Conservation (phyloP, 257 asterid species). For the Solanum tarijense region DNA sequence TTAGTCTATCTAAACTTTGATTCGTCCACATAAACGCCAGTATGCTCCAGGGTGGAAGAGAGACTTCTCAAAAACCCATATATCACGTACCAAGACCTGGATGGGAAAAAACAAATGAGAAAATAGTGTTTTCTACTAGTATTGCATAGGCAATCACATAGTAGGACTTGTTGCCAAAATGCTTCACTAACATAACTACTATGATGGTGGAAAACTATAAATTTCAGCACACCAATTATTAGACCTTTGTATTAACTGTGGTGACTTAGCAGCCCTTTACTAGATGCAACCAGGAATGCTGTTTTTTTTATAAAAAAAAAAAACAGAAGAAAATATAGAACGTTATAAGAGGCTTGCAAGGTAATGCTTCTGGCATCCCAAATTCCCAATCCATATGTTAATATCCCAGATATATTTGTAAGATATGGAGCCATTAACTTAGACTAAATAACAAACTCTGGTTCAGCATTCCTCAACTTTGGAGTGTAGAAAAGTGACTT, state of each 20-base stretch:
- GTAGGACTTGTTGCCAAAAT: neutral
- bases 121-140: neutral
- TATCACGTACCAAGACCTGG: conserved; percentile 85
- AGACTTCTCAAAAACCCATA: conserved; percentile 95
- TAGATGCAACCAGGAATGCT: neutral
- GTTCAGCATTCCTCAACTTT: neutral
- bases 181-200: neutral
- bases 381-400: neutral
- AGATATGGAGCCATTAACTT: neutral
- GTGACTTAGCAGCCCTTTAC: neutral
- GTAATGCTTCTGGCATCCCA: neutral
- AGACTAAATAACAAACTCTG: neutral
- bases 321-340: neutral
- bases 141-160: neutral
- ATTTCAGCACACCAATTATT: neutral
- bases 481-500: neutral
- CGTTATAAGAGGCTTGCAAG: neutral
- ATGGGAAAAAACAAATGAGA: neutral
- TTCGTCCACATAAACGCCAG: conserved; percentile 98
- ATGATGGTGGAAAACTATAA: neutral
- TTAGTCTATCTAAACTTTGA: conserved; percentile 30
- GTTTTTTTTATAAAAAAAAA: neutral
- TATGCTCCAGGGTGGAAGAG: conserved; percentile 64
- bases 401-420: neutral
- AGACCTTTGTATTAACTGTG: neutral